Base-by-base conservation (phyloP, 345 rosid genomes). In the Reutealis trisperma region DNA sequence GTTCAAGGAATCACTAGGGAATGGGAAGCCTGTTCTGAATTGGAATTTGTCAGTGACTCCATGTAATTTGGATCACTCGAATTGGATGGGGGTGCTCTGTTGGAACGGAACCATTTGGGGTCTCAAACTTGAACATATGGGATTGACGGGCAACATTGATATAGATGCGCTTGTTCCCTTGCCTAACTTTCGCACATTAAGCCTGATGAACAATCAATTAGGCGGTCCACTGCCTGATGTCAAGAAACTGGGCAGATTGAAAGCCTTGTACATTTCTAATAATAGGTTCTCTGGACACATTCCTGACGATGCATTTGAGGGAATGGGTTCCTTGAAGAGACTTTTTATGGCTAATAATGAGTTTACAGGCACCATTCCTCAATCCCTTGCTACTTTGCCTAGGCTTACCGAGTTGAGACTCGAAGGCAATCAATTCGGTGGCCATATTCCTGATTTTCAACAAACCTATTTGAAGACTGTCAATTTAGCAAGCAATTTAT, bases 31-130 rank as follows among this genome's bases (percentile, higher is more conserved):
- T 22, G 63, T 83, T 1, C 0, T 6, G 24, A 77, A 77, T 71
- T 93, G 97, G 97, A 73, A 85, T 55, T 42, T 80, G 42, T 63
- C 84, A 0, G 74, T 62, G 6, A 4, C 57, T 0, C 94, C 96
- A 0, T 93, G 97, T 60, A 58, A 70, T 0, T 64, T 78, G 70
- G 77, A 80, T 71, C 42, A 42, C 0, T 44, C 88, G 0, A 85
- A 88, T 72, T 93, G 97, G 97, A 54, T 67, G 1, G 96, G 97
- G 2, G 85, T 93, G 34, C 83, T 91, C 58, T 93, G 97, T 62
- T 14, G 63, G 49, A 73, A 76, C 16, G 84, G 85, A 0, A 27
- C 34, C 12, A 77, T 91, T 32, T 84, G 90, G 88, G 97, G 97
- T 9, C 22, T 93, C 76, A 89, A 86, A 3, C 88, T 93, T 12